Base-by-base conservation (phyloP, 1,284 basidiomycete genomes). In the Ganoderma meredithae region DNA sequence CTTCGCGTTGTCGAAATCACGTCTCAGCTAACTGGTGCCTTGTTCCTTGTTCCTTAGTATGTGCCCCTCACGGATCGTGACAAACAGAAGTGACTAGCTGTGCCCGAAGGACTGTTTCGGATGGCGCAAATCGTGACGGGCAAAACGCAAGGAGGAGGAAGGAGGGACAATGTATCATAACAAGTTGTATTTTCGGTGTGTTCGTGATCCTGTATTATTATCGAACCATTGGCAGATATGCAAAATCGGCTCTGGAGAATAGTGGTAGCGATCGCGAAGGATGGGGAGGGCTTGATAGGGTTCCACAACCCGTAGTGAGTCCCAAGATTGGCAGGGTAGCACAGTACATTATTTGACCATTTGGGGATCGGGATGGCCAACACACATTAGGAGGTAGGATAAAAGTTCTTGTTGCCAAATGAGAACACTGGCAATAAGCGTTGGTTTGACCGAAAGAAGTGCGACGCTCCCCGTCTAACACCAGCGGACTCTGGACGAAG, bases 41-140 rank as follows among this genome's bases (percentile, higher is more conserved):
- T 44, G 33, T 36, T 4, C 27, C 27, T 31, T 31, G 43, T 63
- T 4, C 13, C 39, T 33, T 43, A 76, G 74, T 76, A 76, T 49
- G 75, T 76, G 13, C 72, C 75, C 1, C 62, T 76, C 40, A 76
- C 73, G 8, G 75, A 76, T 47, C 68, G 68, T 12, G 69, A 70
- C 52, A 72, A 70, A 47, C 71, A 72, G 53, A 33, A 27, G 17
- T 62, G 47, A 62, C 60, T 36, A 17, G 60, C 60, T 36, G 44
- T 49, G 60, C 44, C 44, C 13, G 39, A 39, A 19, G 60, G 33
- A 6, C 44, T 62, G 52, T 31, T 33, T 27, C 52, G 27, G 52
- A 5, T 55, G 52, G 52, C 52, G 19, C 52, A 15, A 17, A 2
- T 19, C 17, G 15, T 19, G 1, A 33, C n/a, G 44, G 44, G 33